Evolutionary conservation across 257 asterid genomes (phyloP).

Genomic region (Lycium ferocissimum): DNA sequence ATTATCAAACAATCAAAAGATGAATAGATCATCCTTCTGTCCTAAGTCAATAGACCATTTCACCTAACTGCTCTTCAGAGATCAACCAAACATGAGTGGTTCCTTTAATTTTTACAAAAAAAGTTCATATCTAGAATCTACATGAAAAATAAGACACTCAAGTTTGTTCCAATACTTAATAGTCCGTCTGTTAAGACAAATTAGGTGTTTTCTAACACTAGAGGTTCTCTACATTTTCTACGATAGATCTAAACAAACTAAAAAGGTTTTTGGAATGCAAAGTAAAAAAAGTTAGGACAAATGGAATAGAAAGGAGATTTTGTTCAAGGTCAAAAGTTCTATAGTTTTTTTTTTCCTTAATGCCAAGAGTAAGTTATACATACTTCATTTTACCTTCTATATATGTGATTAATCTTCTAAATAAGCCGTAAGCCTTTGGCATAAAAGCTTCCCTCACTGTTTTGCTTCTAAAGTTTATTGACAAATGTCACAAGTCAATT

Average conservation of each 20-base stretch:
- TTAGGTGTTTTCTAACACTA: not conserved
- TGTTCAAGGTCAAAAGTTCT: not conserved
- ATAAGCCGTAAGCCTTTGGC: not conserved
- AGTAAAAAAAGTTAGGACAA: not conserved
- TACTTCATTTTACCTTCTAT: not conserved
- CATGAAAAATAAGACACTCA: not conserved
- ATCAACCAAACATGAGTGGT: not conserved
- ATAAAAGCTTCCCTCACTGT: not conserved
- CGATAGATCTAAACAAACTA: not conserved
- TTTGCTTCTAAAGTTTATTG: not conserved
- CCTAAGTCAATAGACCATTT: not conserved
- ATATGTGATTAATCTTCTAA: not conserved
- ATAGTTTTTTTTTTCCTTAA: not conserved
- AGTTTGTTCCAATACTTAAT: not conserved
- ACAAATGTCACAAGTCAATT: not conserved
- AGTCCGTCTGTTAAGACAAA: not conserved
- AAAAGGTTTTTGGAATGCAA: not conserved
- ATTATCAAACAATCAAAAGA: not conserved
- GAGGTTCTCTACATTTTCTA: not conserved
- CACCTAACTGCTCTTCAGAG: not conserved
- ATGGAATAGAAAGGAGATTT: not conserved
- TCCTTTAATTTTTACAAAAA: not conserved
- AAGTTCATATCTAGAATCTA: not conserved
- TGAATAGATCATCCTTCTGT: not conserved
- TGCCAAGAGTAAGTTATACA: conserved; percentile 8